A percentile compares a stretch with the other conserved stretches of the same genome.
These are phyloP conservation scores for Plasmodium chabaudi DNA, from an alignment of 169 alveolate genomes.

Conservation along the genomic window DNA sequence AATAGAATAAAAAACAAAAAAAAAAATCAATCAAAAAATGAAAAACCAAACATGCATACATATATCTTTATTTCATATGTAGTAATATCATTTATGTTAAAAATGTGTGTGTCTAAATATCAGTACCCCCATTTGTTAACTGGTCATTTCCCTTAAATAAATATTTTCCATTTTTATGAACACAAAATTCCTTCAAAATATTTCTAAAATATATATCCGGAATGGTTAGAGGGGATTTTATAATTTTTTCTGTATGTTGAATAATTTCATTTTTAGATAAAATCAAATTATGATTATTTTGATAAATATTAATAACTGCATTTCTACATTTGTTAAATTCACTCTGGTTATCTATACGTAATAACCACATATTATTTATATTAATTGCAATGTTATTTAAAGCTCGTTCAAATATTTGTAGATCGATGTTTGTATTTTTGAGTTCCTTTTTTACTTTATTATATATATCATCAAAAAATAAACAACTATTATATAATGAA, in stretches of 20 bases:
- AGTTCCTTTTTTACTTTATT: conserved; percentile 43
- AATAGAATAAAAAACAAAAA: too few relatives aligned
- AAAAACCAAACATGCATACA: too few relatives aligned
- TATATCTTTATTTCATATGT: too few relatives aligned
- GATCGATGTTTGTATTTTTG: conserved; percentile 38
- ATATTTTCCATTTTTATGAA: conserved; percentile 68
- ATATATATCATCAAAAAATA: conserved; percentile 57
- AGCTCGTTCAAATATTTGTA: conserved; percentile 38
- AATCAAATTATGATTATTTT: conserved; percentile 47
- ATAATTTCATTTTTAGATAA: conserved; percentile 63
- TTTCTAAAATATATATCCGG: conserved; percentile 78
- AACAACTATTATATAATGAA: conserved; percentile 53
- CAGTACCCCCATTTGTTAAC: neutral
- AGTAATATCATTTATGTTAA: too few relatives aligned
- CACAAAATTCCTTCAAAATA: conserved; percentile 74
- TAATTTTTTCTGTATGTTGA: conserved; percentile 27
- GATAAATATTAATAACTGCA: conserved; percentile 62
- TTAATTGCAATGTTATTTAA: conserved; percentile 60
- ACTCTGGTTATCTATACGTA: conserved; percentile 39
- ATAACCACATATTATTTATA: conserved; percentile 68
- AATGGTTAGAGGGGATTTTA: conserved; percentile 60
- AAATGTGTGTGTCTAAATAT: too few relatives aligned
- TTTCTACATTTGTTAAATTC: conserved; percentile 73
- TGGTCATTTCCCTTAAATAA: conserved; percentile 68
- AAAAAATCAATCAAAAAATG: too few relatives aligned